These are phyloP conservation scores for Crithidia brevicula DNA, from an alignment of 208 protist species.

Conservation along the genomic window DNA sequence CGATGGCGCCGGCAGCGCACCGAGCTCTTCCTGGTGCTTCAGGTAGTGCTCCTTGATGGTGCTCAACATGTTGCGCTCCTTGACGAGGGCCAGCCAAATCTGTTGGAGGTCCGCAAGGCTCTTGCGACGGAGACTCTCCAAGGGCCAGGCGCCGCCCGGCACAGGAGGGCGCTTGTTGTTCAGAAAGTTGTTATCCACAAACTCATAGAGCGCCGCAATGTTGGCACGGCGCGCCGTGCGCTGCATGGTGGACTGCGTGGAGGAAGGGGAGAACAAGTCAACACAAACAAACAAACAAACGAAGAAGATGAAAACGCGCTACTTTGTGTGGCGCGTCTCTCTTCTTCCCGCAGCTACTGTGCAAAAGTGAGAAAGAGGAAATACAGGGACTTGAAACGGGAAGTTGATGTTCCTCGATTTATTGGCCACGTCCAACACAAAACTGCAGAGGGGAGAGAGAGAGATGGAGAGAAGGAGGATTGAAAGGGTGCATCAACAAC, in stretches of 20 bases:
- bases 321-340: too few species aligned
- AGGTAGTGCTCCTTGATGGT: conserved; percentile 88
- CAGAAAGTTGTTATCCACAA: conserved; percentile 89
- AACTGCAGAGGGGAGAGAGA: not conserved
- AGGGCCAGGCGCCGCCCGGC: conserved; percentile 88
- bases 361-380: too few species aligned
- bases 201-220: conserved; percentile 84
- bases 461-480: conserved; percentile 7
- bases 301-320: too few species aligned
- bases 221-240: conserved; percentile 40
- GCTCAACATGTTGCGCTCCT: conserved; percentile 93
- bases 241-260: too few species aligned
- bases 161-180: conserved; percentile 88
- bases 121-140: conserved; percentile 85
- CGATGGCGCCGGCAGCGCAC: conserved; percentile 88
- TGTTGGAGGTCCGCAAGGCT: conserved; percentile 92
- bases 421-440: too few species aligned
- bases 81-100: conserved; percentile 91
- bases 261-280: too few species aligned
- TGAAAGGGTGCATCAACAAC: too few species aligned
- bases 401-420: too few species aligned
- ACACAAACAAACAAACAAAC: conserved; percentile 9
- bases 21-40: conserved; percentile 89
- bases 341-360: too few species aligned
- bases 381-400: too few species aligned